A percentile compares a stretch with the other conserved stretches of the same genome.
Evolutionary conservation across 495 filamentous ascomycete genomes (phyloP).

Genomic region (Wilcoxina mikolae): DNA sequence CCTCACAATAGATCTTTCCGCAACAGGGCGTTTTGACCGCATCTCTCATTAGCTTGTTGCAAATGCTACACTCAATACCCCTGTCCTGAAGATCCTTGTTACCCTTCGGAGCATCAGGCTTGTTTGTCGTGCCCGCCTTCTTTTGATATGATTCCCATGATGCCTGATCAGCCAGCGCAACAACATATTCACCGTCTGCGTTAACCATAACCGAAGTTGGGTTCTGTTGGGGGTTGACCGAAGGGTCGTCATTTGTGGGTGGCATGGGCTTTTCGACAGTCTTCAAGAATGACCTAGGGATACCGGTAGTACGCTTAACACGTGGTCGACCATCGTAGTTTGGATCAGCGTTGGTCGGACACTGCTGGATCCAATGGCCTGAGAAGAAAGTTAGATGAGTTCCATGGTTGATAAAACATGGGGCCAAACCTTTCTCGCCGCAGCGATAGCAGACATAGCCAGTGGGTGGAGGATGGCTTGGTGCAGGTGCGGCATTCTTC

Average conservation of each 20-base stretch:
- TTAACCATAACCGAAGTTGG: slow-evolving; percentile 87
- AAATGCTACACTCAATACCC: slow-evolving; percentile 83
- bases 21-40: slow-evolving; percentile 98
- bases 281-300: slow-evolving; percentile 82
- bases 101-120: slow-evolving; percentile 61
- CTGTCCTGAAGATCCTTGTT: slow-evolving; percentile 68
- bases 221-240: slow-evolving; percentile 34
- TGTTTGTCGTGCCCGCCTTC: slow-evolving; percentile 58
- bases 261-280: slow-evolving; percentile 80
- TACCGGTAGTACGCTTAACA: slow-evolving; percentile 89
- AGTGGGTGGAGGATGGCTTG: slow-evolving; percentile 76
- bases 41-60: slow-evolving; percentile 91
- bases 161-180: slow-evolving; percentile 83
- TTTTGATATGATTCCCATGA: slow-evolving; percentile 95
- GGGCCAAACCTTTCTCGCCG: slow-evolving; percentile 60
- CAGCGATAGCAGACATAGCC: slow-evolving; percentile 98
- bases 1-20: slow-evolving; percentile 91
- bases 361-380: slow-evolving; percentile 94
- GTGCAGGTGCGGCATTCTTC: slow-evolving; percentile 49
- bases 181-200: slow-evolving; percentile 89
- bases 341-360: slow-evolving; percentile 93
- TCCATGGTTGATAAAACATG: too few relatives aligned
- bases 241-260: slow-evolving; percentile 54
- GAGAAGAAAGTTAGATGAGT: slow-evolving; percentile 10
- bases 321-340: slow-evolving; percentile 80